These are phyloP conservation scores for Tolypocladium paradoxum DNA, from an alignment of 2,329 filamentous ascomycete species.

Conservation along the genomic window DNA sequence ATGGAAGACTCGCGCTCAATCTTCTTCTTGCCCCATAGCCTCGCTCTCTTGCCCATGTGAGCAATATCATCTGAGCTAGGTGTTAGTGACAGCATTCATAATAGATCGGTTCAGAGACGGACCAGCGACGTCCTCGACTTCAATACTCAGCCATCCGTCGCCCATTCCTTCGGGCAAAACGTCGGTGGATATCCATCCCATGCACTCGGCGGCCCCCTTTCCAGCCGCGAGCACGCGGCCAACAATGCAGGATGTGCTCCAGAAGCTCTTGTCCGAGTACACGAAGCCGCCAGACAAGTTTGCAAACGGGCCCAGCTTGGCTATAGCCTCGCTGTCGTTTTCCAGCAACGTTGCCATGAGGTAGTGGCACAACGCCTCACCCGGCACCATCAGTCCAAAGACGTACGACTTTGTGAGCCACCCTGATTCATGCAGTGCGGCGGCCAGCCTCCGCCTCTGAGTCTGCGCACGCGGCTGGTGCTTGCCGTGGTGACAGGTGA, in stretches of 20 bases:
- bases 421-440: slow-evolving; percentile 46
- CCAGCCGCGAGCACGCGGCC: slow-evolving; percentile 54
- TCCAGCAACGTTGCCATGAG: slow-evolving; percentile 57
- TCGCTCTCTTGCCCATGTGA: slow-evolving; percentile 41
- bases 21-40: slow-evolving; percentile 49
- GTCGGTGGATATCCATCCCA: slow-evolving; percentile 58
- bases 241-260: slow-evolving; percentile 56
- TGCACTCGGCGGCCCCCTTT: slow-evolving; percentile 50
- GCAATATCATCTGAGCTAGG: slow-evolving; percentile 32
- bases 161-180: slow-evolving; percentile 38
- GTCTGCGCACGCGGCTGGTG: slow-evolving; percentile 23
- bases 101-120: neutral
- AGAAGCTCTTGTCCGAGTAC: slow-evolving; percentile 54
- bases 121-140: slow-evolving; percentile 41
- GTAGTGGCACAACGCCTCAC: slow-evolving; percentile 51
- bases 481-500: slow-evolving; percentile 17
- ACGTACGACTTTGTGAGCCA: slow-evolving; percentile 61
- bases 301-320: slow-evolving; percentile 47
- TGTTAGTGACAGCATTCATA: neutral
- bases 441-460: slow-evolving; percentile 43
- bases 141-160: slow-evolving; percentile 50
- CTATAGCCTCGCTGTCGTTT: slow-evolving; percentile 49
- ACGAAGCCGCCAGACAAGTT: slow-evolving; percentile 56
- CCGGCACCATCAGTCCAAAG: slow-evolving; percentile 54
- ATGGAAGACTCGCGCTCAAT: slow-evolving; percentile 52